phyloP scores from a whole-genome alignment of 2,329 filamentous ascomycete genomes.

The Chlorencoelia australis region DNA sequence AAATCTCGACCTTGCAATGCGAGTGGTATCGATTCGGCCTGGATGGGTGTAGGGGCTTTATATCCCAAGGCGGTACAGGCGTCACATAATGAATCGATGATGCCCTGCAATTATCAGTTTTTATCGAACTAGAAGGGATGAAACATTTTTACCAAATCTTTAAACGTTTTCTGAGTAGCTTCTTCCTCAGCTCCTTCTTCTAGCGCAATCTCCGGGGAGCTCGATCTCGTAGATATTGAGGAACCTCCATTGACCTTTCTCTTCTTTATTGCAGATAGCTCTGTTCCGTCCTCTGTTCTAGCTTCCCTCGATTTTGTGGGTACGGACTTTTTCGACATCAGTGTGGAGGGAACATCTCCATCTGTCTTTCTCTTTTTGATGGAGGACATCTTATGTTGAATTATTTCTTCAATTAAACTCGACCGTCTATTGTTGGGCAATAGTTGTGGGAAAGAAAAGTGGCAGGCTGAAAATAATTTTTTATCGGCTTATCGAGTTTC shows the following conservation, averaged over 20 bases:
- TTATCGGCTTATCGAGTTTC: conserved; percentile 26
- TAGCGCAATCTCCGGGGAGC: too few species aligned
- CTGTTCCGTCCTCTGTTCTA: conserved; percentile 6
- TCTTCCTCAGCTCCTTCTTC: conserved; percentile 15
- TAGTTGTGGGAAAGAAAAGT: not conserved
- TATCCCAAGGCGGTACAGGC: conserved; percentile 76
- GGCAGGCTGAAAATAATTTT: conserved; percentile 16
- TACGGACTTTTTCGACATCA: conserved; percentile 10
- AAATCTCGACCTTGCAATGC: conserved; percentile 76
- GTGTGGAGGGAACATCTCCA: conserved; percentile 11
- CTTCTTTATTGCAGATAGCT: conserved; percentile 22
- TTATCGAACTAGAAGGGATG: not conserved
- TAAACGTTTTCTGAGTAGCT: conserved; percentile 34
- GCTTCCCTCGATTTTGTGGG: conserved; percentile 8
- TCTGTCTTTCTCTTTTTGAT: conserved; percentile 26
- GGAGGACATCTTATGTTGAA: conserved; percentile 20
- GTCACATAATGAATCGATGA: conserved; percentile 81
- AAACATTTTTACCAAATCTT: conserved; percentile 36
- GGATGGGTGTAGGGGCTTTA: conserved; percentile 81
- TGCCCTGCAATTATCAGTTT: conserved; percentile 41
- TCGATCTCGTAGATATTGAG: too few species aligned
- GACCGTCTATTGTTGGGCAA: not conserved
- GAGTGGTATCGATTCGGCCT: conserved; percentile 70
- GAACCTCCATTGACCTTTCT: too few species aligned
- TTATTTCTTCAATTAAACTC: not conserved